Conservation (phyloP, 176 grass and related monocot species). For the Oryza glumipatula region DNA sequence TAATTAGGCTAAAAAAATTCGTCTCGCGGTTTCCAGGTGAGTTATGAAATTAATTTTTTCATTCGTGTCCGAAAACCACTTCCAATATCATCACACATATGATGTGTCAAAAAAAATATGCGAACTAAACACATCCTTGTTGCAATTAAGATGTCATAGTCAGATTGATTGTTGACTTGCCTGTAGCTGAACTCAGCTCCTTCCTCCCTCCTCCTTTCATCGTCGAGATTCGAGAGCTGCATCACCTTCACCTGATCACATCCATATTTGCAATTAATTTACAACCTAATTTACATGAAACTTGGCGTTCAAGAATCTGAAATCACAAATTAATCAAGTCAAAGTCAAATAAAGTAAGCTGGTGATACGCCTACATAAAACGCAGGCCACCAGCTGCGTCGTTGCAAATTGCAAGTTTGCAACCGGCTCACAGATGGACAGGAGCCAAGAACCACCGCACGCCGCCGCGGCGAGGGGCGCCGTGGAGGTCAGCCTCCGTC, state of each 20-base stretch:
- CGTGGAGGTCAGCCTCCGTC: constrained; percentile 56
- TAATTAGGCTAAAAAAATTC: too few species aligned
- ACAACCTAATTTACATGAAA: background rate
- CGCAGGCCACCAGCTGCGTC: background rate
- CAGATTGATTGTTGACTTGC: background rate
- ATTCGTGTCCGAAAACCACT: too few species aligned
- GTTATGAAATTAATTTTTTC: too few species aligned
- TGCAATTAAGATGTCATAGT: background rate
- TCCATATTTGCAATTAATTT: background rate
- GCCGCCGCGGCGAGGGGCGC: background rate
- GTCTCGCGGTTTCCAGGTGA: too few species aligned
- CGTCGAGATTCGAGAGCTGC: background rate
- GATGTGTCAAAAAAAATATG: too few species aligned
- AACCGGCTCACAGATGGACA: constrained; percentile 4
- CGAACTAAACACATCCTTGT: too few species aligned
- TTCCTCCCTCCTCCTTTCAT: background rate
- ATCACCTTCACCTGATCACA: too few species aligned
- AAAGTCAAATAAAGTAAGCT: constrained; percentile 10
- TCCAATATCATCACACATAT: too few species aligned
- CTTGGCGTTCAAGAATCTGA: constrained; percentile 13
- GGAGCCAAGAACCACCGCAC: background rate
- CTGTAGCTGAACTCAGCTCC: background rate
- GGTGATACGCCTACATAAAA: background rate
- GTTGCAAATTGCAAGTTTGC: too few species aligned
- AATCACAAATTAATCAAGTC: background rate